These are phyloP conservation scores for Taxawa tesnikishii DNA, from an alignment of 2,329 filamentous ascomycete species.

Conservation along the genomic window DNA sequence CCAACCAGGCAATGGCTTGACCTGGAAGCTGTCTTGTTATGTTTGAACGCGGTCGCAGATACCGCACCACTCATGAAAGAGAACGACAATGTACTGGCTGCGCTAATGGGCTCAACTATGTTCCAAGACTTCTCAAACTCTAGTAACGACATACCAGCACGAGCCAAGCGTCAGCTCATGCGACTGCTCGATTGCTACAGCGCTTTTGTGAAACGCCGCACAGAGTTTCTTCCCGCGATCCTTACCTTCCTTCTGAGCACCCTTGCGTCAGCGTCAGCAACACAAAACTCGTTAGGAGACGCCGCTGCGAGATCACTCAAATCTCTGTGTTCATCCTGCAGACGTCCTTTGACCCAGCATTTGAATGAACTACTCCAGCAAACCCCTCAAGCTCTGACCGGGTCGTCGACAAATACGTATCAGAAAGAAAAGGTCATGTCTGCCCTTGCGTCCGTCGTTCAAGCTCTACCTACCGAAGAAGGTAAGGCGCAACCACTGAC, in stretches of 20 bases:
- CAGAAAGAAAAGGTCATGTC: conserved; percentile 63
- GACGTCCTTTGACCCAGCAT: conserved; percentile 54
- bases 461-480: conserved; percentile 51
- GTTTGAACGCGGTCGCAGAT: conserved; percentile 55
- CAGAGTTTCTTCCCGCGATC: conserved; percentile 54
- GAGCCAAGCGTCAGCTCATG: conserved; percentile 56
- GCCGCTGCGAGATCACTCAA: conserved; percentile 63
- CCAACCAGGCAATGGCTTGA: conserved; percentile 32
- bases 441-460: conserved; percentile 63
- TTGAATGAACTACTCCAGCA: conserved; percentile 57
- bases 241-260: conserved; percentile 64
- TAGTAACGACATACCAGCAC: conserved; percentile 41
- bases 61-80: conserved; percentile 1
- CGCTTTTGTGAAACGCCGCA: conserved; percentile 62
- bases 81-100: conserved; percentile 46
- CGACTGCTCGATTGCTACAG: conserved; percentile 61
- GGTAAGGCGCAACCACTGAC: conserved; percentile 43
- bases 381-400: conserved; percentile 52
- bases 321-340: conserved; percentile 63
- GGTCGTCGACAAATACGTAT: conserved; percentile 50
- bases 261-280: conserved; percentile 38
- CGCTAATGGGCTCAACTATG: conserved; percentile 51
- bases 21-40: conserved; percentile 44
- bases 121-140: conserved; percentile 38
- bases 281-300: conserved; percentile 41